phyloP scores from a whole-genome alignment of 306 rosid genomes.

The Mimosa bimucronata region DNA sequence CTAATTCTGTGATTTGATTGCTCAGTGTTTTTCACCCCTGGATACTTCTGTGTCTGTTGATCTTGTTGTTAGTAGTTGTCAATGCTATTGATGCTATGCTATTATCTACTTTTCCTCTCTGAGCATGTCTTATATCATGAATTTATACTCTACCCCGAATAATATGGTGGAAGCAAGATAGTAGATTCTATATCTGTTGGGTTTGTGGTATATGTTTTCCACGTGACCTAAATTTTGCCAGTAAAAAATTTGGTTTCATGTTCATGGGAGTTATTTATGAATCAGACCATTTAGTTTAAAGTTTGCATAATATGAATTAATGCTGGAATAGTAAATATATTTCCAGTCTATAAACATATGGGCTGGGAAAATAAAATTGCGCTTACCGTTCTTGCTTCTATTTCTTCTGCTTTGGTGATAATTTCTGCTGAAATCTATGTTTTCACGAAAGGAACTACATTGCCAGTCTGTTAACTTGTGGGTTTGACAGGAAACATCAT shows the following conservation, averaged over 20 bases:
- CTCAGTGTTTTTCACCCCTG: not conserved
- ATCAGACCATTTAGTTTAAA: not conserved
- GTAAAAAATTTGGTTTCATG: slow-evolving; percentile 17
- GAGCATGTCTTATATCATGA: slow-evolving; percentile 3
- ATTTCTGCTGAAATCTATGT: slow-evolving; percentile 23
- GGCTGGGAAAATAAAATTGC: slow-evolving; percentile 20
- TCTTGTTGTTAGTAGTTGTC: not conserved
- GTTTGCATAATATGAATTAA: slow-evolving; percentile 10
- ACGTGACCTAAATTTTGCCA: slow-evolving; percentile 8
- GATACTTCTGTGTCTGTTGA: not conserved
- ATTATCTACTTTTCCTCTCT: slow-evolving; percentile 1
- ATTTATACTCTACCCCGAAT: slow-evolving; percentile 11
- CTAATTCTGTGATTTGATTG: slow-evolving; percentile 7
- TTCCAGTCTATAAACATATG: slow-evolving; percentile 4
- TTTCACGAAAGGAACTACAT: not conserved
- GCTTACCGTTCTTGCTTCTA: slow-evolving; percentile 5
- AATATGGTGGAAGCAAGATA: slow-evolving; percentile 19
- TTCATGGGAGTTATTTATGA: not conserved
- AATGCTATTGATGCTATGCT: slow-evolving; percentile 19
- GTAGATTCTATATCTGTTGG: not conserved
- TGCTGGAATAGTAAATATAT: slow-evolving; percentile 18
- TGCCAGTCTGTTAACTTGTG: not conserved
- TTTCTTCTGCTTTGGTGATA: slow-evolving; percentile 13
- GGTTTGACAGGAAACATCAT: slow-evolving; percentile 56
- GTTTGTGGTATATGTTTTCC: slow-evolving; percentile 10